Conservation (phyloP, 257 asterid genomes). For the Misopates orontium region DNA sequence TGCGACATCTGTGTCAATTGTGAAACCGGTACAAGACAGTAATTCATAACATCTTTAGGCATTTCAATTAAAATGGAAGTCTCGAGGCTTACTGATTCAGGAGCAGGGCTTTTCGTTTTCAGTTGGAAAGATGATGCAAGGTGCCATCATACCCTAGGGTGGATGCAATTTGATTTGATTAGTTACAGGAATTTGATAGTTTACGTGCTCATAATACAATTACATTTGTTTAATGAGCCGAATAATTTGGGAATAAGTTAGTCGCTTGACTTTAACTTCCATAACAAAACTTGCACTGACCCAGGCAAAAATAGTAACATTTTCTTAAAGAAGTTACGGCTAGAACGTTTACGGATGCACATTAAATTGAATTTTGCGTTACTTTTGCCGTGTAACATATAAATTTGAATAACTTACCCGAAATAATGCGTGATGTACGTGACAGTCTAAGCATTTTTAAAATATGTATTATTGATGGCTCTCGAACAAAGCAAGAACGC, state of each 20-base stretch:
- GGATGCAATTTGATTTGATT: not conserved
- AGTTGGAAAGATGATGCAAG: not conserved
- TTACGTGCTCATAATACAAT: not conserved
- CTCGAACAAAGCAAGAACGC: not conserved
- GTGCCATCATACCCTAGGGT: conserved; percentile 4
- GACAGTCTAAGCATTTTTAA: too few relatives aligned
- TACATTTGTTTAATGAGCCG: too few relatives aligned
- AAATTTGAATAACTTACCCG: not conserved
- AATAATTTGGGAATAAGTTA: conserved; percentile 8
- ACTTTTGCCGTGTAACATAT: not conserved
- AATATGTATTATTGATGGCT: not conserved
- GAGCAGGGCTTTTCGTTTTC: conserved; percentile 16
- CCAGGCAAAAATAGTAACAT: not conserved
- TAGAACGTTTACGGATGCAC: not conserved
- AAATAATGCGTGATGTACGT: not conserved
- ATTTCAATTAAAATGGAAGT: not conserved
- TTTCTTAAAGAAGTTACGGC: not conserved
- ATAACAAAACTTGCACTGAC: not conserved
- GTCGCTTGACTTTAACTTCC: not conserved
- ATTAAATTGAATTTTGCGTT: not conserved
- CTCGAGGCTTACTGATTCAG: conserved; percentile 16
- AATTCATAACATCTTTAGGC: conserved; percentile 2
- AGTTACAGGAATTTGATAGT: not conserved
- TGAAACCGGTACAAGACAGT: conserved; percentile 11
- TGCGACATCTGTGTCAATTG: conserved; percentile 15